phyloP scores from a whole-genome alignment of 176 grass and related monocot genomes.

The Carex parvula region DNA sequence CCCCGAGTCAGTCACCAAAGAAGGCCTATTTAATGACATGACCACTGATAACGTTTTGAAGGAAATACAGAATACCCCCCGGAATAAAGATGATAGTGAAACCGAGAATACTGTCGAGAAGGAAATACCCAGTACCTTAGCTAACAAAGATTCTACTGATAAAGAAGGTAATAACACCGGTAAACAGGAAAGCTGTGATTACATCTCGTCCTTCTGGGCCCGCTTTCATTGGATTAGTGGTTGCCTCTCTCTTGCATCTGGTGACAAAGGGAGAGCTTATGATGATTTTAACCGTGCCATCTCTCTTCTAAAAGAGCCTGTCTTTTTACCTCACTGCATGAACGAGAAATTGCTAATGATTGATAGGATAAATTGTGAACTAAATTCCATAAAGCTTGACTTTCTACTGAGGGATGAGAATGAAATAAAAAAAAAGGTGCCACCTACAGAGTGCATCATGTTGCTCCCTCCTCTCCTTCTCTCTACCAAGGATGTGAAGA shows the following conservation, averaged over 20 bases:
- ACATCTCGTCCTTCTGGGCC: constrained; percentile 55
- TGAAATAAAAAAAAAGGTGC: constrained; percentile 75
- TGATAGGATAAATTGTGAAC: constrained; percentile 84
- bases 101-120: not conserved
- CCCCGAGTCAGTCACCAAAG: constrained; percentile 28
- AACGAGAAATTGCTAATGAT: constrained; percentile 59
- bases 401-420: constrained; percentile 72
- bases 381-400: constrained; percentile 90
- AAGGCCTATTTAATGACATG: constrained; percentile 30
- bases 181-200: constrained; percentile 10
- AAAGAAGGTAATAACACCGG: not conserved
- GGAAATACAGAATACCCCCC: constrained; percentile 27
- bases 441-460: constrained; percentile 70
- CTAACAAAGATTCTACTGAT: constrained; percentile 28
- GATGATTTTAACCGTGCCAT: constrained; percentile 70
- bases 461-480: constrained; percentile 86
- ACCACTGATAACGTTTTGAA: constrained; percentile 19
- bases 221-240: constrained; percentile 90
- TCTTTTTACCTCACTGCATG: constrained; percentile 76
- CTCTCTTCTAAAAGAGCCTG: constrained; percentile 51
- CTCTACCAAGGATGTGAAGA: constrained; percentile 71
- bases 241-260: constrained; percentile 67
- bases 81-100: constrained; percentile 12
- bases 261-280: constrained; percentile 72
- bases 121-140: not conserved